Percentiles rank a stretch among this genome's conserved stretches.
These are phyloP conservation scores for Solanum ossicruentum DNA, from an alignment of 257 asterid species.

Conservation along the genomic window DNA sequence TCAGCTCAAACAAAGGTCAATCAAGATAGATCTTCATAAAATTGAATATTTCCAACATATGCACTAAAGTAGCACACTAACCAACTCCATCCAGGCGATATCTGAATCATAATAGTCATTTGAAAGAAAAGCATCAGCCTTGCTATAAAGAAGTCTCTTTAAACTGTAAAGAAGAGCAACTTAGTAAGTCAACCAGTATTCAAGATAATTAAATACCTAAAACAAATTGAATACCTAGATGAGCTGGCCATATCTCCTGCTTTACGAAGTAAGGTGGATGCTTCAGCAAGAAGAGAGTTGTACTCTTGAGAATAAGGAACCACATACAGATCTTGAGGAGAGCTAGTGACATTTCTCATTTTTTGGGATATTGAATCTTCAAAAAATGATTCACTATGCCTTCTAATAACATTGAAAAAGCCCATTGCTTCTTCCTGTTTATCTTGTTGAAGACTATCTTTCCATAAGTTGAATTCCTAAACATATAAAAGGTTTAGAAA, in stretches of 20 bases:
- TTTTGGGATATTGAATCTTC: slow-evolving; percentile 25
- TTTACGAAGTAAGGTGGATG: slow-evolving; percentile 58
- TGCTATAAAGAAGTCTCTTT: slow-evolving; percentile 74
- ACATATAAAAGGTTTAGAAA: neutral
- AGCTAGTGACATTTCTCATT: slow-evolving; percentile 7
- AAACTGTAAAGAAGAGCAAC: slow-evolving; percentile 45
- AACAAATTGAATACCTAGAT: slow-evolving; percentile 33
- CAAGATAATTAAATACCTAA: neutral
- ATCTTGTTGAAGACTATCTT: slow-evolving; percentile 61
- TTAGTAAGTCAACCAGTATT: neutral
- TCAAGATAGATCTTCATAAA: neutral
- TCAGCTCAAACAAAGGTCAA: neutral
- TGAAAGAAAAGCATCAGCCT: slow-evolving; percentile 85
- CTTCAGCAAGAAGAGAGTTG: slow-evolving; percentile 47
- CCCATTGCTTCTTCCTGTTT: slow-evolving; percentile 67
- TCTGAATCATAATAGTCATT: slow-evolving; percentile 94
- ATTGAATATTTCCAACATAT: neutral
- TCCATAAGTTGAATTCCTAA: slow-evolving; percentile 89
- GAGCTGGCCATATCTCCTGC: slow-evolving; percentile 73
- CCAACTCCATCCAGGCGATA: slow-evolving; percentile 99
- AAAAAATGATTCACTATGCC: slow-evolving; percentile 51
- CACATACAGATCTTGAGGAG: slow-evolving; percentile 49
- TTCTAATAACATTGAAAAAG: slow-evolving; percentile 77
- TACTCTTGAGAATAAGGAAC: slow-evolving; percentile 83
- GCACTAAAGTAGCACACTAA: slow-evolving; percentile 18